Evolutionary conservation across 176 grass and related monocot species (phyloP), one percentile per base, ranked within the genome.

Genomic region (Carex myosuroides): DNA sequence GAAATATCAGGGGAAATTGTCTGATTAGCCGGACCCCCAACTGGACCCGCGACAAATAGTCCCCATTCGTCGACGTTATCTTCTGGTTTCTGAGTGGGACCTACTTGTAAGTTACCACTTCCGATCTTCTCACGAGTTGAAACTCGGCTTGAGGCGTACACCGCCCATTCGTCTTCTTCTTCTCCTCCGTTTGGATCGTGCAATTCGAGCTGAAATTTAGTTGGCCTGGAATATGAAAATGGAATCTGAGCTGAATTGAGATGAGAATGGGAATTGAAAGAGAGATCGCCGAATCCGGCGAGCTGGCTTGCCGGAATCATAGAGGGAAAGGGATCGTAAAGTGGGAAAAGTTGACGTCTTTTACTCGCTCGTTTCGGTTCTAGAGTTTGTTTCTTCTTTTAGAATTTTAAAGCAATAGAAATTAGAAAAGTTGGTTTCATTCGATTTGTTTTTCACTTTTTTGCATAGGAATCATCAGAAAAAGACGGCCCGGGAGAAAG

Each of bases 281-380:
- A 37, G 79, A 63, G 37, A 81, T 81, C 79, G 79, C 56, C 79
- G 79, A 81, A 61, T 81, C 79, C 79, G 79, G 79, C 58, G 79
- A 10, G 58, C 17, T 81, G 79, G 24, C 21, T 44, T 18, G 17
- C n/a, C 57, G 79, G 79, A 26, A 81, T 8, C 79, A 81, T 81
- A 42, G 57, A 81, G 18, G 30, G 8, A 62, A 53, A 53, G 44
- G 21, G 71, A 54, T 75, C 44, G 72, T 29, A 26, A 53, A 56
- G 72, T 26, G 71, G 71, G 50, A 77, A 39, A 56, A 77, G 73
- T 32, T 77, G 73, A 77, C 12, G 50, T 13, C 4, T 77, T 29
- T 9, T 3, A 3, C 29, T 29, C 29, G 29, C 13, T 53, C 22
- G 20, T 29, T 77, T 56, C 1, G 50, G 33, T 42, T 41, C 8